phyloP scores from a whole-genome alignment of 306 rosid genomes.

The Medicago ruthenica region DNA sequence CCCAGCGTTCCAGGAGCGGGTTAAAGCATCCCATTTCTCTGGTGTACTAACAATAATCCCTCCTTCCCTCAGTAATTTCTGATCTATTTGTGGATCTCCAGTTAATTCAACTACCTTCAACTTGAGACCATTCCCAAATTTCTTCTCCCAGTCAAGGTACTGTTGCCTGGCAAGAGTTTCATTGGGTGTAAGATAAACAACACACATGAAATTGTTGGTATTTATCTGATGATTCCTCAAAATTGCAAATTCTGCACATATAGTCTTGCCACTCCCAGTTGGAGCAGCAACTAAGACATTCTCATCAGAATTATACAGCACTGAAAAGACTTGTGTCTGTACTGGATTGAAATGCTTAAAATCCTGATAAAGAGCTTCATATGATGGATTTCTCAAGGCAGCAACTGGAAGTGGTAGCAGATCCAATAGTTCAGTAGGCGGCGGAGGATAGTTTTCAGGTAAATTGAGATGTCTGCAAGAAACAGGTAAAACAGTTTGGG shows the following conservation, averaged over 20 bases:
- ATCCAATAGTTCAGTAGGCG: slow-evolving; percentile 89
- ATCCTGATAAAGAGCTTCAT: slow-evolving; percentile 42
- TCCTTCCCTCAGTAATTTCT: not conserved
- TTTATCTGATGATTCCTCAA: slow-evolving; percentile 77
- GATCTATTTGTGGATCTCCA: slow-evolving; percentile 61
- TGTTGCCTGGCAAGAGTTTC: slow-evolving; percentile 88
- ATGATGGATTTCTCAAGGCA: slow-evolving; percentile 69
- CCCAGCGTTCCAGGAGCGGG: slow-evolving; percentile 88
- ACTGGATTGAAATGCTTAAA: slow-evolving; percentile 94
- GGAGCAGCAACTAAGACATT: slow-evolving; percentile 94
- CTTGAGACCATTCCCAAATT: slow-evolving; percentile 74
- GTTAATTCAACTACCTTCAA: slow-evolving; percentile 77
- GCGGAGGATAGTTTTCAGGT: slow-evolving; percentile 93
- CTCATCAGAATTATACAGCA: slow-evolving; percentile 87
- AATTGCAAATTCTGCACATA: slow-evolving; percentile 89
- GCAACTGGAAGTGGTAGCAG: slow-evolving; percentile 91
- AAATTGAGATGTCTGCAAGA: slow-evolving; percentile 91
- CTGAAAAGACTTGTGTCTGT: slow-evolving; percentile 94
- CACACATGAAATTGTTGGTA: slow-evolving; percentile 63
- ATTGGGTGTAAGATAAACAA: slow-evolving; percentile 79
- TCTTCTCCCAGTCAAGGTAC: slow-evolving; percentile 76
- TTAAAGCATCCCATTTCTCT: slow-evolving; percentile 93
- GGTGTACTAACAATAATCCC: slow-evolving; percentile 58
- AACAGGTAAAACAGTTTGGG: slow-evolving; percentile 87
- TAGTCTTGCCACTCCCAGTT: slow-evolving; percentile 95